phyloP scores from a whole-genome alignment of 1,139 yeast species.

The Candida freyschussii region DNA sequence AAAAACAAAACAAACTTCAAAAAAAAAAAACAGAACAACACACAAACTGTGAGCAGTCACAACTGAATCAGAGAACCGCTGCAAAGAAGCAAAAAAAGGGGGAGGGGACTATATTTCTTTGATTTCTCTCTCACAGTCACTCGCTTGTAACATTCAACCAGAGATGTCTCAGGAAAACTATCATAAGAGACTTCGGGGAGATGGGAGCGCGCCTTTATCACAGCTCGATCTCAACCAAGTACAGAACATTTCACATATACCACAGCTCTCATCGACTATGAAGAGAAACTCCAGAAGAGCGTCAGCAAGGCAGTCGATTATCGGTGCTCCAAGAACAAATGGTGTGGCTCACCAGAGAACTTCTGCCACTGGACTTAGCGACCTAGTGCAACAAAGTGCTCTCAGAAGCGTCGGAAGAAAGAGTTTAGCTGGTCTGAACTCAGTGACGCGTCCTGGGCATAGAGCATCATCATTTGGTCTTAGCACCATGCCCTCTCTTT shows the following conservation, averaged over 20 bases:
- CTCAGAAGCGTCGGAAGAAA: constrained; percentile 21
- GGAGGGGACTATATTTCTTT: no score
- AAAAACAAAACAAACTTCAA: no score
- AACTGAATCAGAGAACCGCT: no score
- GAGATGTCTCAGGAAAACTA: constrained; percentile 23
- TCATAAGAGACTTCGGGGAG: constrained; percentile 18
- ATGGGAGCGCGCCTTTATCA: constrained; percentile 18
- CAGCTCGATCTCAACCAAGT: constrained; percentile 25
- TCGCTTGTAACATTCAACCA: no score
- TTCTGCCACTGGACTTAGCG: constrained; percentile 23
- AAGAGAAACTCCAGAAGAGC: constrained; percentile 21
- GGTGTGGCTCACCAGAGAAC: constrained; percentile 15
- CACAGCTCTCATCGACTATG: constrained; percentile 21
- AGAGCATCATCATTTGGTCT: constrained; percentile 23
- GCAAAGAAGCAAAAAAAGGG: no score
- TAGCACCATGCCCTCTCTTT: constrained; percentile 14
- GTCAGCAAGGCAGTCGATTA: constrained; percentile 25
- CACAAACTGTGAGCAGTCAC: no score
- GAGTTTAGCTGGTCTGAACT: constrained; percentile 17
- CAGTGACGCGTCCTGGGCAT: constrained; percentile 14
- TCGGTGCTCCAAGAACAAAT: constrained; percentile 24
- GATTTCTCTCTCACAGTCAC: no score
- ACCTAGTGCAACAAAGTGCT: constrained; percentile 25
- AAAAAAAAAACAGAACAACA: no score
- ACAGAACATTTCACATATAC: constrained; percentile 23